A percentile compares a stretch with the other conserved stretches of the same genome.
These are phyloP conservation scores for Plantago major DNA, from an alignment of 257 asterid species.

Conservation along the genomic window DNA sequence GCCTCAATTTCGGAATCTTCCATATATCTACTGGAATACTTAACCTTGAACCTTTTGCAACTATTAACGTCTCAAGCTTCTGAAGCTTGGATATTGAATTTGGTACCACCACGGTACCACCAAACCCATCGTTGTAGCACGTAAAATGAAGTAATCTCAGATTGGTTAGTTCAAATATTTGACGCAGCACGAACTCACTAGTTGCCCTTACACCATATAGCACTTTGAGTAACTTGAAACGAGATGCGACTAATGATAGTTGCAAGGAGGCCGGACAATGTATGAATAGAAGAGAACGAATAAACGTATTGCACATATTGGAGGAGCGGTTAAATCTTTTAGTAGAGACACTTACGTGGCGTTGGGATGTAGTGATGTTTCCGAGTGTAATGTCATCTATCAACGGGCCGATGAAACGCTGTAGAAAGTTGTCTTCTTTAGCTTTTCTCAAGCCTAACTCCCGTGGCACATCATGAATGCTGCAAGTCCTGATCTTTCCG, in stretches of 20 bases:
- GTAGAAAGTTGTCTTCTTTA: neutral
- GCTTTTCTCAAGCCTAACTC: constrained; percentile 13
- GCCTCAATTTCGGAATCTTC: constrained; percentile 20
- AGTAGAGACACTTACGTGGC: constrained; percentile 13
- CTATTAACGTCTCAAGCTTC: constrained; percentile 18
- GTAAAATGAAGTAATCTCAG: constrained; percentile 13
- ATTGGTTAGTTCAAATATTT: constrained; percentile 2
- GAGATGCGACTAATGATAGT: neutral
- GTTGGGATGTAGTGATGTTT: neutral
- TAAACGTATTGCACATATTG: neutral
- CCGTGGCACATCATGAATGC: constrained; percentile 21
- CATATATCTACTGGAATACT: constrained; percentile 28
- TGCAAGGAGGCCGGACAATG: neutral
- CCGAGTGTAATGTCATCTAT: neutral
- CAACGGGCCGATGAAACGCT: neutral
- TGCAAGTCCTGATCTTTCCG: constrained; percentile 13
- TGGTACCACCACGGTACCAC: constrained; percentile 19
- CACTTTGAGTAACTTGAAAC: constrained; percentile 18
- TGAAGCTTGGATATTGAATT: constrained; percentile 18
- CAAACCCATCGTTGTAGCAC: too few relatives aligned
- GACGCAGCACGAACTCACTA: constrained; percentile 6
- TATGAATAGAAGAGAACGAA: constrained; percentile 10
- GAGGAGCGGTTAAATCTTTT: neutral
- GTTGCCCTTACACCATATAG: neutral
- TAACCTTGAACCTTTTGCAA: too few relatives aligned